These are phyloP conservation scores for Salicornia ramosissima DNA, from an alignment of 148 eudicot species.

Conservation along the genomic window DNA sequence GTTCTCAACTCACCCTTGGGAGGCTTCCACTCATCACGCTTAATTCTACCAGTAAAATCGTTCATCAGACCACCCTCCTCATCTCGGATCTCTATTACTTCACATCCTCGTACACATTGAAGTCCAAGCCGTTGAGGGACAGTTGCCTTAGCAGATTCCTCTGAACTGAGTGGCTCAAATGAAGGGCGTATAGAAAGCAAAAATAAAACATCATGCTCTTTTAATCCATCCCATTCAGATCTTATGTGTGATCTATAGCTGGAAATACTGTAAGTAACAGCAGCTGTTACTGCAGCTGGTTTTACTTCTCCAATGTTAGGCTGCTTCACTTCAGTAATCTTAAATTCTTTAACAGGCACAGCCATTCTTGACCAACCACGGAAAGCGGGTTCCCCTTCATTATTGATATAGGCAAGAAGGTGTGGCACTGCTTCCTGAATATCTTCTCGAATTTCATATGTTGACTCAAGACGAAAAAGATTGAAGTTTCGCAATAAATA, in stretches of 20 bases:
- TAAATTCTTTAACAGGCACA: constrained; percentile 81
- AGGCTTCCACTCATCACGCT: constrained; percentile 99
- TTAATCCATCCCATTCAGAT: constrained; percentile 93
- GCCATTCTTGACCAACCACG: constrained; percentile 99
- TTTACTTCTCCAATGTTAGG: constrained; percentile 98
- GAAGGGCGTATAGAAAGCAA: constrained; percentile 85
- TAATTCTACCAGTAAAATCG: constrained; percentile 93
- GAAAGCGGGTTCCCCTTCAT: constrained; percentile 90
- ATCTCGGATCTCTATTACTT: constrained; percentile 87
- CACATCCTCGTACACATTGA: constrained; percentile 97
- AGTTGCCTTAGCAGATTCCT: constrained; percentile 80
- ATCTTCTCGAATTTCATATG: constrained; percentile 97
- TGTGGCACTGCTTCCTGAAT: constrained; percentile 99
- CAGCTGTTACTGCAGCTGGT: constrained; percentile 89
- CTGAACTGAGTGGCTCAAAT: constrained; percentile 88
- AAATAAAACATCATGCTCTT: constrained; percentile 96
- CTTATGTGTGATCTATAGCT: constrained; percentile 84
- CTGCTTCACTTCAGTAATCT: constrained; percentile 79
- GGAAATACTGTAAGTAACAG: constrained; percentile 75
- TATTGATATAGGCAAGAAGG: constrained; percentile 76
- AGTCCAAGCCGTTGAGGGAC: constrained; percentile 95
- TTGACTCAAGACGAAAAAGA: constrained; percentile 97
- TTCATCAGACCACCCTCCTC: constrained; percentile 94
- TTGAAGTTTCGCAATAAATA: constrained; percentile 92
- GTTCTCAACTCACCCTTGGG: constrained; percentile 97